Evolutionary conservation across 1,284 basidiomycete genomes (phyloP).

Genomic region (Ganoderma lingzhi): DNA sequence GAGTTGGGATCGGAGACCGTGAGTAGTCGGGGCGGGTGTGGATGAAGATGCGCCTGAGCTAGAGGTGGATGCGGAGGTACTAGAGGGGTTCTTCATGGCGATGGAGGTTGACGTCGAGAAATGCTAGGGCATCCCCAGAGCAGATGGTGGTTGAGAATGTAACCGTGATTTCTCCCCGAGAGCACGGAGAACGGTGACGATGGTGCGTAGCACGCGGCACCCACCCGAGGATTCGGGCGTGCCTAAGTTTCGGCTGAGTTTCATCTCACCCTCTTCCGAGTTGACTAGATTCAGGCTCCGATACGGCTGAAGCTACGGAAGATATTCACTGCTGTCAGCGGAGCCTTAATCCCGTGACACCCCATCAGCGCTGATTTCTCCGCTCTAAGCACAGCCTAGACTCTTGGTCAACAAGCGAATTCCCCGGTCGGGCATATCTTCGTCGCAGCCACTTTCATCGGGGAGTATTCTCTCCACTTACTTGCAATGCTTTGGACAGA

Average conservation of each 20-base stretch:
- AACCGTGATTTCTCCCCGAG: not conserved
- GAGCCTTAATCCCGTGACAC: not conserved
- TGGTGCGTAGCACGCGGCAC: not conserved
- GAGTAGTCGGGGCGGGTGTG: conserved; percentile 22
- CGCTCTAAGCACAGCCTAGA: not conserved
- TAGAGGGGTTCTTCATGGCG: conserved; percentile 26
- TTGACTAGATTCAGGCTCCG: not conserved
- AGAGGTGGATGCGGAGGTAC: conserved; percentile 26
- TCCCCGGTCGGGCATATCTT: not conserved
- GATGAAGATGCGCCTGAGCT: conserved; percentile 34
- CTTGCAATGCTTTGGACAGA: no score
- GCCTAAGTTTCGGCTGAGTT: not conserved
- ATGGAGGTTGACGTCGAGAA: not conserved
- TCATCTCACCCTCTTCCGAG: not conserved
- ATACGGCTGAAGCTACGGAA: not conserved
- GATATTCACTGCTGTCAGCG: not conserved
- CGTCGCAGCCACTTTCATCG: not conserved
- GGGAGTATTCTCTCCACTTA: not conserved
- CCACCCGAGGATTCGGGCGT: not conserved
- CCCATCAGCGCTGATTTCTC: not conserved
- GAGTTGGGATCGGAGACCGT: conserved; percentile 50
- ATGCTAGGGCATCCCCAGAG: conserved; percentile 26
- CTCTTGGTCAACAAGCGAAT: not conserved
- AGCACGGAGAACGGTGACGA: not conserved
- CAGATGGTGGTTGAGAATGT: conserved; percentile 15